Evolutionary conservation across 371 early-diverging fungal species (phyloP), one percentile per base, ranked within the genome.

Genomic region (Cladochytrium tenue): DNA sequence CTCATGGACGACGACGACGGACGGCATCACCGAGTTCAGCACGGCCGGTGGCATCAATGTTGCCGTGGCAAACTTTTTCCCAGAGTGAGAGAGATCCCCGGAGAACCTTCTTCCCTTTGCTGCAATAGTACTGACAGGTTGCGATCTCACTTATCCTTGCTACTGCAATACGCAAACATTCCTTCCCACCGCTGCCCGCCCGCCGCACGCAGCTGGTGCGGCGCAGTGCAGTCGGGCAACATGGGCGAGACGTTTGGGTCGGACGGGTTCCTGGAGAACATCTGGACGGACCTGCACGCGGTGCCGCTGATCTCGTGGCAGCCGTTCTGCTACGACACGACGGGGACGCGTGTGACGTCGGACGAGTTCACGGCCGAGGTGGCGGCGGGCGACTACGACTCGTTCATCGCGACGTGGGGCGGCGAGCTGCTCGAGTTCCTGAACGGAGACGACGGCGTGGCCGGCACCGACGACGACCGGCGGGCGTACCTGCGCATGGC

Each of bases 251-350:
- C 43, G 7, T 43, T 43, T 20, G 43, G 20, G 7, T 20, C 7
- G 43, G 43, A 43, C 43, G 43, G 43, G 43, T 43, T 13, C 43
- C 43, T 43, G 13, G 7, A 43, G 13, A 7, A 20, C 43, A 61
- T 61, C 13, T 61, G 62, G 62, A 51, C 50, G n/a, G 52, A 43
- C 28, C 30, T 51, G 62, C 35, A 51, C 10, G 50, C 62, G 25
- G 31, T 63, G 15, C 64, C 64, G 15, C 23, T 63, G 23, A 56
- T 63, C 50, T 23, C 64, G 25, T 63, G 64, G 64, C 64, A 63
- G 27, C 64, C 64, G 3, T 53, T 56, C 36, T 63, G 64, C 56
- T 63, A 32, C 32, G 64, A 63, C 56, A 53, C 64, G 17, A 50
- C 50, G 23, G 35, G 31, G 10, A 34, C 3, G 32, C n/a, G n/a